Base-by-base conservation (phyloP, 805 yeast genomes). In the Wickerhamiella hasegawae region DNA sequence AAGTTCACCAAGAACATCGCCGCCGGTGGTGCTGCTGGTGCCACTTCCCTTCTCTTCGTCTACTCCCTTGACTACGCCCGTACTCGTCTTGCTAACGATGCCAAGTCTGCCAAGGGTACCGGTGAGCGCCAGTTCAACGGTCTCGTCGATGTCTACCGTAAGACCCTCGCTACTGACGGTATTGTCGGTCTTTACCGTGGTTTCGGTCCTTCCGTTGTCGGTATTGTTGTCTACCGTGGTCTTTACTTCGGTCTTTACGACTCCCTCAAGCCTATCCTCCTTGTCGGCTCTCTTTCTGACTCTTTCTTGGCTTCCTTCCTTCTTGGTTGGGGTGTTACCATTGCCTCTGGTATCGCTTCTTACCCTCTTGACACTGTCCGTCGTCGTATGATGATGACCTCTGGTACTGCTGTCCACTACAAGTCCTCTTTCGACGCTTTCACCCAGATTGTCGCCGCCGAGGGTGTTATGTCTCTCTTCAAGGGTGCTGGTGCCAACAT, bases 341-440 rank as follows among this genome's bases (percentile, higher is more conserved):
- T 92, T 51, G 87, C 83, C 76, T 92, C 94, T 59, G 83, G 94
- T 54, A 81, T 93, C 49, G 92, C 92, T 63, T 82, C 94, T 60
- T 82, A 82, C 80, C 94, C 94, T 72, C 79, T 82, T 67, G 94
- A 82, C 69, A 82, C 94, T 58, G 82, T 82, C 62, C 81, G 94
- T 79, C 81, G 94, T 79, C 81, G 94, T 77, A 83, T 82, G 94
- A 82, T 82, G 94, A 83, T 82, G 92, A 83, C 94, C 55, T 82
- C 94, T 52, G 92, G 92, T 69, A 90, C 82, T 69, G 85, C 84
- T 58, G 85, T 79, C 54, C 79, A 81, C 68, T 82, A 82, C 71
- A 66, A 71, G 59, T 90, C 92, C 73, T 90, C 94, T 53, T 70
- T 80, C 62, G 93, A 82, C 66, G 80, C 85, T 67, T 74, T 77